phyloP scores from a whole-genome alignment of 768 basidiomycete genomes.

The Russula abietina region DNA sequence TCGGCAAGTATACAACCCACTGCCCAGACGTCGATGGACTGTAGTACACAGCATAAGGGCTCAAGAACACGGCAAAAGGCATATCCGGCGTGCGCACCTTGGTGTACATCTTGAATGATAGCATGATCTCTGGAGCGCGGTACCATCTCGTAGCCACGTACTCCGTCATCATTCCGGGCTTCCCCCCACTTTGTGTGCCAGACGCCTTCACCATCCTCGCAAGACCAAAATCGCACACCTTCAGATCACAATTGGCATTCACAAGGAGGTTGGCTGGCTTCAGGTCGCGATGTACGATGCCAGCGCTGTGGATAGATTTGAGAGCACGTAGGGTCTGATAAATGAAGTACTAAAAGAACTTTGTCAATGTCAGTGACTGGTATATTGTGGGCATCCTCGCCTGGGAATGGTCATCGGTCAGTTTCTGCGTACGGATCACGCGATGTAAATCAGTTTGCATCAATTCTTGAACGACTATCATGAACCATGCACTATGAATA shows the following conservation, averaged over 20 bases:
- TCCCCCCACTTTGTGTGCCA: constrained; percentile 44
- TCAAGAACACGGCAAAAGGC: not conserved
- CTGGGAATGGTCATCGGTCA: constrained; percentile 88
- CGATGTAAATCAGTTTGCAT: constrained; percentile 91
- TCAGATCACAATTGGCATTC: constrained; percentile 86
- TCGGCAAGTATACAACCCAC: constrained; percentile 76
- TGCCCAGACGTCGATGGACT: constrained; percentile 72
- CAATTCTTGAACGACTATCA: constrained; percentile 71
- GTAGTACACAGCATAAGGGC: constrained; percentile 2
- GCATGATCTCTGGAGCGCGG: constrained; percentile 91
- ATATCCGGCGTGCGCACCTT: constrained; percentile 39
- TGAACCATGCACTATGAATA: constrained; percentile 9
- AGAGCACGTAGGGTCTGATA: constrained; percentile 83
- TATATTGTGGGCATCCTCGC: constrained; percentile 33
- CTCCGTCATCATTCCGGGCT: constrained; percentile 67
- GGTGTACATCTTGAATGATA: constrained; percentile 86
- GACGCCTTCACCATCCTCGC: constrained; percentile 60
- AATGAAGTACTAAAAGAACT: constrained; percentile 57
- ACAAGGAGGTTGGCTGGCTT: constrained; percentile 86
- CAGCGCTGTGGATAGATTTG: constrained; percentile 84
- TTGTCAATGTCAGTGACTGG: constrained; percentile 2
- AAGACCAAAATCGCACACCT: constrained; percentile 86
- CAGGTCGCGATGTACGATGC: constrained; percentile 70
- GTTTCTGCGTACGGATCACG: constrained; percentile 82
- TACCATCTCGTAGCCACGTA: constrained; percentile 94